phyloP scores from a whole-genome alignment of 306 rosid species.

The Inga leiocalycina region DNA sequence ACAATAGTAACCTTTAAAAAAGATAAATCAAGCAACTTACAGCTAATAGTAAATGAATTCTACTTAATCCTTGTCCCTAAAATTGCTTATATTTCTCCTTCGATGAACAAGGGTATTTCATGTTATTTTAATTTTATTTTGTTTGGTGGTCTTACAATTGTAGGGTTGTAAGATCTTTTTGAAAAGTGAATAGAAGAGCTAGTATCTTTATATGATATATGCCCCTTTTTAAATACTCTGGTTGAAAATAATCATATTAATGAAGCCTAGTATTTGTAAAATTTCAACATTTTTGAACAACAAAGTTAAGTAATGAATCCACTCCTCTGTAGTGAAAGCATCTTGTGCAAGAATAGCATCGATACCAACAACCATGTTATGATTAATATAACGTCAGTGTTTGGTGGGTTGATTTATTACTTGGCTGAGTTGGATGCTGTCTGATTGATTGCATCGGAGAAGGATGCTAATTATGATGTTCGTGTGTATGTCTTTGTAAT shows the following conservation, averaged over 20 bases:
- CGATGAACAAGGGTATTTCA: neutral
- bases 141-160: neutral
- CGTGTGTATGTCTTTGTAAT: slow-evolving; percentile 5
- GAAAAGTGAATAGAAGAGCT: neutral
- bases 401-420: slow-evolving; percentile 2
- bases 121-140: neutral
- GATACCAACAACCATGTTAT: neutral
- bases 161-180: neutral
- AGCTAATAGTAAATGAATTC: neutral
- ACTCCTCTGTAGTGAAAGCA: neutral
- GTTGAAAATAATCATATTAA: neutral
- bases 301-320: neutral
- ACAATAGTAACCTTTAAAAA: neutral
- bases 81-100: neutral
- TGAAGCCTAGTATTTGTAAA: neutral
- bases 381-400: neutral
- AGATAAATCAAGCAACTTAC: neutral
- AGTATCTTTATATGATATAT: neutral
- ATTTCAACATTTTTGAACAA: neutral
- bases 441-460: neutral
- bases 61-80: neutral
- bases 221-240: neutral
- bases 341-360: neutral
- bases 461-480: slow-evolving; percentile 15
- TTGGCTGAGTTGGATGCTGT: neutral